Evolutionary conservation across 768 basidiomycete genomes (phyloP).

Genomic region (Kwoniella heveanensis): DNA sequence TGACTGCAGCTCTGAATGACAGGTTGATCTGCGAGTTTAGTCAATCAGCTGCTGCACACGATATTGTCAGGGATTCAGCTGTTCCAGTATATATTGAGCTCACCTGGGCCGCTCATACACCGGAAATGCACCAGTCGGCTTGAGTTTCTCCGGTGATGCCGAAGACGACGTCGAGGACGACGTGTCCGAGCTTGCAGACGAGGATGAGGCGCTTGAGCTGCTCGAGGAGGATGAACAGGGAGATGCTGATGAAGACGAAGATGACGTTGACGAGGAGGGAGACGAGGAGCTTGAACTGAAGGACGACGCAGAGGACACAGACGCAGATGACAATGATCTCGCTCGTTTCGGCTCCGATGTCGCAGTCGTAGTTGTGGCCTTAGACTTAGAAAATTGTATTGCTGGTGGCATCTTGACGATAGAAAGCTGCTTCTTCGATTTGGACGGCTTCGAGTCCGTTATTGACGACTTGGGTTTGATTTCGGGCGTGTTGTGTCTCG

Average conservation of each 20-base stretch:
- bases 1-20: too few relatives aligned
- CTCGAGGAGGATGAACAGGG: slow-evolving; percentile 25
- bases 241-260: slow-evolving; percentile 14
- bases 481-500: background rate
- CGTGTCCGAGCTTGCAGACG: slow-evolving; percentile 17
- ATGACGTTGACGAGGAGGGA: slow-evolving; percentile 19
- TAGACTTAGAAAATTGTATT: background rate
- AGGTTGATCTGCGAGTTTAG: too few relatives aligned
- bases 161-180: slow-evolving; percentile 20
- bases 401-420: background rate
- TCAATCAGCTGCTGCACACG: background rate
- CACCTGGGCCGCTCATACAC: slow-evolving; percentile 5
- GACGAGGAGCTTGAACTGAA: slow-evolving; percentile 14
- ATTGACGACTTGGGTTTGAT: background rate
- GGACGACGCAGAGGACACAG: slow-evolving; percentile 10
- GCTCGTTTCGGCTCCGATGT: slow-evolving; percentile 19
- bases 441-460: background rate
- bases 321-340: slow-evolving; percentile 9
- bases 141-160: slow-evolving; percentile 3
- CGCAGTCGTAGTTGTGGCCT: too few relatives aligned
- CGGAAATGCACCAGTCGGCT: slow-evolving; percentile 9
- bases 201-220: background rate
- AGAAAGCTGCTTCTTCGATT: background rate
- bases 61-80: background rate
- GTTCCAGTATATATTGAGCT: background rate